A percentile compares a stretch with the other conserved stretches of the same genome.
Evolutionary conservation across 2,329 filamentous ascomycete species (phyloP).

Genomic region (Mariannaea elegans): DNA sequence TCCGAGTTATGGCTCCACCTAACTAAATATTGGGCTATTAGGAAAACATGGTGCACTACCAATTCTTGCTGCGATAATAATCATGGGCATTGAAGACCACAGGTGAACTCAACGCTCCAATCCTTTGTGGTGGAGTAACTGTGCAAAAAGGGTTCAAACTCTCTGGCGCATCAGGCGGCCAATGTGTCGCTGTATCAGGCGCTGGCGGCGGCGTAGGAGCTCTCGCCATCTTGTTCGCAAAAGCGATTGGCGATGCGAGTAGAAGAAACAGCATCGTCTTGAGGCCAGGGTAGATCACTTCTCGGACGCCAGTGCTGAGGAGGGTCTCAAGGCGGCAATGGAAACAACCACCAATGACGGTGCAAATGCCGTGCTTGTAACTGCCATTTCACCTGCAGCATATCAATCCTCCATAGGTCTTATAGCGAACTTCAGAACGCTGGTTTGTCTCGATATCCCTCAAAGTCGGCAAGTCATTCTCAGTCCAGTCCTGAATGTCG

Average conservation of each 20-base stretch:
- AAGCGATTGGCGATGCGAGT: conserved; percentile 51
- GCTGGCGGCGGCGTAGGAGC: conserved; percentile 52
- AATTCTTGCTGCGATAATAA: no score
- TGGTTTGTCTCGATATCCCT: conserved; percentile 51
- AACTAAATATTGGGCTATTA: no score
- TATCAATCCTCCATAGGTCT: conserved; percentile 46
- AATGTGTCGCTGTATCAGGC: conserved; percentile 49
- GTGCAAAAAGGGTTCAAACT: conserved; percentile 53
- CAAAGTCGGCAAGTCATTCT: conserved; percentile 21
- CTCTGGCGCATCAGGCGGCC: conserved; percentile 42
- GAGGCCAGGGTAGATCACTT: conserved; percentile 48
- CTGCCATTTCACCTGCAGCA: conserved; percentile 41
- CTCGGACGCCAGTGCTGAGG: conserved; percentile 42
- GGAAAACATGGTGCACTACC: no score
- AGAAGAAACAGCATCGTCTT: conserved; percentile 40
- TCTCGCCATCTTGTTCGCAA: conserved; percentile 50
- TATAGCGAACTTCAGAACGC: conserved; percentile 44
- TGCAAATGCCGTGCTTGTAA: conserved; percentile 43
- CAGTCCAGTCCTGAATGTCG: no score
- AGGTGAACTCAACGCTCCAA: conserved; percentile 50
- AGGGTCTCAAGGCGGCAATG: conserved; percentile 9
- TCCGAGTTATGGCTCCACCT: no score
- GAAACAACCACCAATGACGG: conserved; percentile 29
- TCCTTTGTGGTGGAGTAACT: conserved; percentile 54
- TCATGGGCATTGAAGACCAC: conserved; percentile 36